Evolutionary conservation across 106 monocot species (phyloP), one percentile per base, ranked within the genome.

Genomic region (Acorus gramineus): DNA sequence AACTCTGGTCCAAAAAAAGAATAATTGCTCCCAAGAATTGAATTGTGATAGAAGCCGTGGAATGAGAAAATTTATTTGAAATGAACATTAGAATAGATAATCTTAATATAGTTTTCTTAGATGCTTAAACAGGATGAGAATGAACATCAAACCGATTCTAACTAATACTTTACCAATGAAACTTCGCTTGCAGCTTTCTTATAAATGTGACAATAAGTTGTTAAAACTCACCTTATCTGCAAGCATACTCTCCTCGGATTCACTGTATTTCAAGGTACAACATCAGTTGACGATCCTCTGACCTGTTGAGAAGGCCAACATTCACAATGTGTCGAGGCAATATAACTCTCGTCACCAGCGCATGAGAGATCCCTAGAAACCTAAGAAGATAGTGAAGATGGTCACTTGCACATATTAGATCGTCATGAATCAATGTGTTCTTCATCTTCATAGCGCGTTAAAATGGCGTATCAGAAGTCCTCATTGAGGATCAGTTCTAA

Each of bases 221-320:
- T 93, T 93, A 82, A 68, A 79, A 61, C 75, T 86, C 77, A 70
- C 86, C 89, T 52, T 93, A 89, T 75, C 72, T 89, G 67, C 84
- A 93, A 74, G 79, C 77, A 12, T 82, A 81, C 61, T 89, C 89
- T 46, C 72, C 69, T 70, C 84, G 86, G 50, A 93, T 93, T 44
- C 79, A 83, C 62, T 94, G 93, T 61, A 86, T 94, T 69, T 89
- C 93, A 63, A 81, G 86, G 62, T 86, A 70, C 54, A 77, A 76
- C 14, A 72, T 11, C 63, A 57, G 13, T 44, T 74, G 77, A 11
- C 53, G 76, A 54, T 56, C 62, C 11, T 11, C 49, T 77, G 62
- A 45, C 2, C 8, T 60, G 53, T 76, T 64, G 53, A 85, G 67
- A 73, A 75, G 71, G 47, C 69, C 49, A 42, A 6, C 49, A 14